Base-by-base conservation (phyloP, 179 eudicot genomes). In the Kewa caespitosa region DNA sequence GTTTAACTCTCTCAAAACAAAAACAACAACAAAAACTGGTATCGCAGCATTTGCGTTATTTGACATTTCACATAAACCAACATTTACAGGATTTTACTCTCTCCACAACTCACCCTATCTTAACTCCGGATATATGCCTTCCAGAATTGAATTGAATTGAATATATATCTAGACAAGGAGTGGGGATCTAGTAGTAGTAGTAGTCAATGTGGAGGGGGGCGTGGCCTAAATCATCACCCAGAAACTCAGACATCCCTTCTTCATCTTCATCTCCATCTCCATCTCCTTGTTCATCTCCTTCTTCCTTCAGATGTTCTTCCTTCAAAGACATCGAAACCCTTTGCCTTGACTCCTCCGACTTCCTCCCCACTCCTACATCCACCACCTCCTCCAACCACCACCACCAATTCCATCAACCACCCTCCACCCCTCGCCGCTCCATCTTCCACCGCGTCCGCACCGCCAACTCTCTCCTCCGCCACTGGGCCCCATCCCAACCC, bases 311-410 rank as follows among this genome's bases (percentile, higher is more conserved):
- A 33, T 88, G 87, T 75, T 83, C 89, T 31, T 89, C 97, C 48
- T 92, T 92, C 82, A 92, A 92, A 81, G 97, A 90, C 78, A 75
- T 92, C 70, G 87, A 88, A 32, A 30, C 68, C 34, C 88, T 92
- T 74, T 86, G 77, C 75, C 64, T 84, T 25, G 86, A 82, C 73
- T 74, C 67, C 73, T 74, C 67, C 25, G 65, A 62, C 6, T 31
- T 2, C 41, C n/a, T 33, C 12, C 68, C 43, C 36, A 4, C 72
- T 42, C 2, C 32, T 43, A 15, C 66, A 60, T 30, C 55, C 66
- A 67, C 71, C 61, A 72, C 62, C 42, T n/a, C 59, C 60, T 41
- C 38, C 64, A 46, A n/a, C 25, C 14, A 27, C 30, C 68, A 59
- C 57, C 61, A 74, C 33, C 75, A 23, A 34, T 36, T 62, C 23